Conservation (phyloP, 2,329 filamentous ascomycete species). For the Colletotrichum destructivum region DNA sequence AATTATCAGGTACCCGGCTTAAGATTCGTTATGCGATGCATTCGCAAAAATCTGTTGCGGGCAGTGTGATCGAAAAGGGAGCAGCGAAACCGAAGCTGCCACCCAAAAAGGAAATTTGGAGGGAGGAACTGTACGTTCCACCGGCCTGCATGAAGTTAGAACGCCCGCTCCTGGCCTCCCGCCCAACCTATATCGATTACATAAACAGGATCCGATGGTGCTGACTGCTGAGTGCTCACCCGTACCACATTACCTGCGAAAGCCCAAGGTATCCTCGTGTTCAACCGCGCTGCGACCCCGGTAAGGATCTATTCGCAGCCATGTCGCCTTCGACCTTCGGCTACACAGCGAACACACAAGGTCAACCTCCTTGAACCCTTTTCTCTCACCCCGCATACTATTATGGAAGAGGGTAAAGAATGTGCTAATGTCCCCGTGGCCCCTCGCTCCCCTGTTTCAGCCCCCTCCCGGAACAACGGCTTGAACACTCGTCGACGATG, state of each 20-base stretch:
- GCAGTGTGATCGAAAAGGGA: neutral
- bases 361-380: neutral
- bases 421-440: neutral
- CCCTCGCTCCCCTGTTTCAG: slow-evolving; percentile 19
- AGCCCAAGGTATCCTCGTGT: neutral
- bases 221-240: neutral
- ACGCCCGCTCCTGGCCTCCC: slow-evolving; percentile 4
- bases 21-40: neutral
- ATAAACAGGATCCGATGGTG: slow-evolving; percentile 3
- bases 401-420: neutral
- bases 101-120: slow-evolving; percentile 23
- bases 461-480: neutral
- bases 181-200: neutral
- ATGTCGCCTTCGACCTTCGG: too few relatives aligned
- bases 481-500: neutral
- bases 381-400: neutral
- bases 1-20: neutral
- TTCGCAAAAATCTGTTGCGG: too few relatives aligned
- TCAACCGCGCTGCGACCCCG: neutral
- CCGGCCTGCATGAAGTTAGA: slow-evolving; percentile 17
- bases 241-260: too few relatives aligned
- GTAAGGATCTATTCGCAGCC: too few relatives aligned
- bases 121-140: slow-evolving; percentile 20
- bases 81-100: neutral
- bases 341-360: neutral